Evolutionary conservation across 257 asterid genomes (phyloP), one percentile per base, ranked within the genome.

Genomic region (Solanum appendiculatum): DNA sequence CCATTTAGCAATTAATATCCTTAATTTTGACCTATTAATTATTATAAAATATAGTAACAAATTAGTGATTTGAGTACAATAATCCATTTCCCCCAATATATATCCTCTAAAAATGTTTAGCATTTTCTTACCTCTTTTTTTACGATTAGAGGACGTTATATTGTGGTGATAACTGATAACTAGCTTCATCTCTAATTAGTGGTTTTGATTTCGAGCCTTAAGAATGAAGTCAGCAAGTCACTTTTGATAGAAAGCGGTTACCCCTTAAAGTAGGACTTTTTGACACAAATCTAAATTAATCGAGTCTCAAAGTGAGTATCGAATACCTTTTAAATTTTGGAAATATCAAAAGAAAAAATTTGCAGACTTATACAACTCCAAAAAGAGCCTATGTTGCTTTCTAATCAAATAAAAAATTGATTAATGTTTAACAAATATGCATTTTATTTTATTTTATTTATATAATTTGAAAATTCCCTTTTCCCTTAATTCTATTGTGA

Each of bases 211-310:
- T 64, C 3, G 0, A 25, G 5, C 3, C 2, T 2, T 12, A 12
- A 64, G 15, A 27, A 25, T 68, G 5, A 68, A 27, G 73, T 27
- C 34, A 11, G 1, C 1, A 2, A 0, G 10, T 60, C 0, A 8
- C 1, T 0, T 3, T 31, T 69, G n/a, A 69, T 69, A 16, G 7
- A 9, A 33, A 69, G 0, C 1, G 13, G 1, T 69, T 33, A 69
- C 7, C 4, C 5, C 1, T 0, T 33, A 16, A 69, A 9, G 3
- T 68, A 0, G 6, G 6, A 3, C 0, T 5, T 66, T 14, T 29
- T 1, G 23, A 16, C 1, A 16, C 3, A 31, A 16, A 16, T 31
- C 2, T 34, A 70, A 33, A 33, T 70, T 70, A 70, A 70, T 70
- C 0, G 1, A 70, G 1, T 2, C 21, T 9, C 2, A 70, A 69